Conservation (phyloP, 2,329 filamentous ascomycete species). For the Cyphellophora europaea region DNA sequence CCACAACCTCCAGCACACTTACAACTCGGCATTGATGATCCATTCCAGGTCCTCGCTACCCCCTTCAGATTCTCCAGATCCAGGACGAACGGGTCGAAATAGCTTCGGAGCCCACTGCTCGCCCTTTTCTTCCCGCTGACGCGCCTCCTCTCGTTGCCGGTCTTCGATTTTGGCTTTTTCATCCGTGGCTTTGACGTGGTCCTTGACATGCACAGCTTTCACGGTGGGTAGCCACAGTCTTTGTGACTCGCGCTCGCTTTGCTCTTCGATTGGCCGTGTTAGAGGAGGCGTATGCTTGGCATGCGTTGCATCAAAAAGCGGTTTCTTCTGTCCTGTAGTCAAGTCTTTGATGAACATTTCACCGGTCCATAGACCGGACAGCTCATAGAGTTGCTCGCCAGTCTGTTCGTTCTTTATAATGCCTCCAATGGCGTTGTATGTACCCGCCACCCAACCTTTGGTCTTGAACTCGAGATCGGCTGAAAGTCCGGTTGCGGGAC, state of each 20-base stretch:
- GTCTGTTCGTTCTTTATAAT: constrained; percentile 81
- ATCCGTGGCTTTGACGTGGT: constrained; percentile 82
- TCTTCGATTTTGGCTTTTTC: constrained; percentile 97
- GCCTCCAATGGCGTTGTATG: constrained; percentile 92
- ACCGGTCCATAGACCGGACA: constrained; percentile 86
- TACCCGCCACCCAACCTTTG: constrained; percentile 93
- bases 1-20: constrained; percentile 23
- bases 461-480: constrained; percentile 98
- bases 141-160: constrained; percentile 78
- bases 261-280: constrained; percentile 71
- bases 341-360: constrained; percentile 89
- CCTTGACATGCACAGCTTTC: constrained; percentile 69
- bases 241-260: constrained; percentile 84
- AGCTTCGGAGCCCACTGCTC: constrained; percentile 82
- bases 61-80: constrained; percentile 62
- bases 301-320: constrained; percentile 78
- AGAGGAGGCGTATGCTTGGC: constrained; percentile 67
- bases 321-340: constrained; percentile 80
- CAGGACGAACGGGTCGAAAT: constrained; percentile 66
- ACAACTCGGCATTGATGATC: constrained; percentile 87
- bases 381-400: constrained; percentile 78
- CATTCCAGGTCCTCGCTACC: constrained; percentile 87
- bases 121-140: constrained; percentile 65
- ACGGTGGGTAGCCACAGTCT: constrained; percentile 75
- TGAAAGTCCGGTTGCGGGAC: constrained; percentile 74